Conservation (phyloP, 1,139 yeast genomes). For the Neolecta irregularis region DNA sequence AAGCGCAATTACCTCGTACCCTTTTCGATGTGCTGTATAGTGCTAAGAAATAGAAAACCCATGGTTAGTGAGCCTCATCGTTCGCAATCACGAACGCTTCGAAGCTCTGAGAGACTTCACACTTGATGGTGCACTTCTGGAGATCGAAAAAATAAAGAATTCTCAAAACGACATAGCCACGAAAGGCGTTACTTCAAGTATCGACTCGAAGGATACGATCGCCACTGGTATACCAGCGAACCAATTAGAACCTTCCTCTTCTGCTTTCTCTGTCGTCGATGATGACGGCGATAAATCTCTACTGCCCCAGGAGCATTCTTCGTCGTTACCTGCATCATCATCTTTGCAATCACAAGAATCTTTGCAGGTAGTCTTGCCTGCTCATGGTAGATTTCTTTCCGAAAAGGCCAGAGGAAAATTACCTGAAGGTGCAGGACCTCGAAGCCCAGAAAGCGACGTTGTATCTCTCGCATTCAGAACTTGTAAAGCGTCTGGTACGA, state of each 20-base stretch:
- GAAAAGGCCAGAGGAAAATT: constrained; percentile 42
- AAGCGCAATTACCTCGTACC: constrained; percentile 19
- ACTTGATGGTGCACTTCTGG: constrained; percentile 16
- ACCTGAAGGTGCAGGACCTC: constrained; percentile 29
- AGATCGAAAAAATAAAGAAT: constrained; percentile 6
- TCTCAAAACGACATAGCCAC: constrained; percentile 6
- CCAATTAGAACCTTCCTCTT: neutral
- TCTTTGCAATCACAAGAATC: neutral
- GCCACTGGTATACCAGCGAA: neutral
- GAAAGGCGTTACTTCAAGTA: constrained; percentile 4
- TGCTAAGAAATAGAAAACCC: constrained; percentile 18
- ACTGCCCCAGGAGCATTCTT: constrained; percentile 13
- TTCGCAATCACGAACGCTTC: constrained; percentile 20
- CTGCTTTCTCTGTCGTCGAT: constrained; percentile 14
- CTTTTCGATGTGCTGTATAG: neutral
- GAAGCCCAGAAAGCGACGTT: constrained; percentile 6
- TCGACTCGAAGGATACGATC: constrained; percentile 1
- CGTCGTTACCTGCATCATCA: neutral
- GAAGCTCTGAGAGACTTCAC: constrained; percentile 17
- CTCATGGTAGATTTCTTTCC: constrained; percentile 47
- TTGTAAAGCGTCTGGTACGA: neutral
- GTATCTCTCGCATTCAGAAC: constrained; percentile 14
- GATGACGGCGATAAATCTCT: constrained; percentile 22
- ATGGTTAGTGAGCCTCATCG: constrained; percentile 22
- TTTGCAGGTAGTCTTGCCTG: constrained; percentile 2